Percentiles rank a stretch among this genome's conserved stretches.
phyloP scores from a whole-genome alignment of 306 rosid genomes.

The Senna tora region DNA sequence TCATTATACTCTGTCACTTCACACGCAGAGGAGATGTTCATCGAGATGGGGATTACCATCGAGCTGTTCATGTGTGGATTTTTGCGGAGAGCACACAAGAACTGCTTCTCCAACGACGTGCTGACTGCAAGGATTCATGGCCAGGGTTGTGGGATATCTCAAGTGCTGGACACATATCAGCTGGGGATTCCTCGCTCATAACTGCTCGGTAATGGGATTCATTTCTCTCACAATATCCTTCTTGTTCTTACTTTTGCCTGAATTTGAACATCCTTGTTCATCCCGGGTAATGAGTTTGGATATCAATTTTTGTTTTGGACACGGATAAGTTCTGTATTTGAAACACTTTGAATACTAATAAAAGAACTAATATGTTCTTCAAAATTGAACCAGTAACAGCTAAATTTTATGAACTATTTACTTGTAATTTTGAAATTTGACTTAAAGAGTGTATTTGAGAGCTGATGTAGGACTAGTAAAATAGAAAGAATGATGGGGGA shows the following conservation, averaged over 20 bases:
- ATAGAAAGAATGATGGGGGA: too few species aligned
- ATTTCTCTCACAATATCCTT: background rate
- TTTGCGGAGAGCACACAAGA: slow-evolving; percentile 79
- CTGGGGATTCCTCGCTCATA: slow-evolving; percentile 76
- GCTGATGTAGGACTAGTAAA: too few species aligned
- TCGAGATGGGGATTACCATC: slow-evolving; percentile 94
- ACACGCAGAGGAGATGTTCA: slow-evolving; percentile 66
- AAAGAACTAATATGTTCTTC: too few species aligned
- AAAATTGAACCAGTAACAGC: too few species aligned
- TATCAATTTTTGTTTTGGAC: too few species aligned
- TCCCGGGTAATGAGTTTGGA: too few species aligned
- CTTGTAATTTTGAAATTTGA: background rate
- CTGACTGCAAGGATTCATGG: slow-evolving; percentile 88
- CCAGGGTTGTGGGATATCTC: slow-evolving; percentile 92
- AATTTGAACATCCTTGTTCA: too few species aligned
- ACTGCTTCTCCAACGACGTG: slow-evolving; percentile 78
- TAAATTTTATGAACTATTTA: too few species aligned
- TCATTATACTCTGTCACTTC: background rate
- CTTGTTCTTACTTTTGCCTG: slow-evolving; percentile 12
- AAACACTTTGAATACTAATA: too few species aligned
- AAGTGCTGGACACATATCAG: slow-evolving; percentile 88
- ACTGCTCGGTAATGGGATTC: slow-evolving; percentile 69
- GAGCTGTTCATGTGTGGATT: slow-evolving; percentile 94
- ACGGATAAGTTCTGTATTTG: too few species aligned
- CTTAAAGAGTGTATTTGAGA: too few species aligned